Conservation (phyloP, 1,139 yeast species). For the Magnusiomyces tetraspermus region DNA sequence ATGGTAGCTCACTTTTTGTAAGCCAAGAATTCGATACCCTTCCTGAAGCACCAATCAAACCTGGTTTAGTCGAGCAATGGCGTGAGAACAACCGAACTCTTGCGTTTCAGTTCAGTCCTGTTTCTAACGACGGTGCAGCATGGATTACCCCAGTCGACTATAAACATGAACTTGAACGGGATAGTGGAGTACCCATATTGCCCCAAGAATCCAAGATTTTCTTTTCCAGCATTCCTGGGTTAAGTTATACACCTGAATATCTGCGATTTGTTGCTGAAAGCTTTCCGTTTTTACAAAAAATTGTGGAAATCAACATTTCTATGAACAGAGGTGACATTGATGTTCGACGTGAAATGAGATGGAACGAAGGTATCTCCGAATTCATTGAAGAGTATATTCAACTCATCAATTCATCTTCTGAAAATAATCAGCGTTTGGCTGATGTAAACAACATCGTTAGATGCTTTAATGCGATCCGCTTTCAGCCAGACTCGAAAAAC, state of each 20-base stretch:
- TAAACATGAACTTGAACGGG: constrained; percentile 13
- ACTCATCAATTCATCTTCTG: constrained; percentile 8
- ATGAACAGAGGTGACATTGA: constrained; percentile 6
- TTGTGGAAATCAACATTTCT: constrained; percentile 3
- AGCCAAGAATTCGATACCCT: constrained; percentile 9
- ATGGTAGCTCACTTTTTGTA: constrained; percentile 7
- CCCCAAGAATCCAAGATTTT: constrained; percentile 32
- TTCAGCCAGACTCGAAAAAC: constrained; percentile 16
- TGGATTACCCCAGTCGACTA: constrained; percentile 32
- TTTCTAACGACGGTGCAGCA: constrained; percentile 35
- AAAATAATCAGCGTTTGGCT: constrained; percentile 11
- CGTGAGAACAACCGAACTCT: constrained; percentile 32
- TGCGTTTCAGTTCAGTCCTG: constrained; percentile 37
- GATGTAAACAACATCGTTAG: constrained; percentile 21
- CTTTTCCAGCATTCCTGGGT: constrained; percentile 34
- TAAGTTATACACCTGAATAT: constrained; percentile 33
- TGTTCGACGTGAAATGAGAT: constrained; percentile 11
- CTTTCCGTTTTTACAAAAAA: constrained; percentile 19
- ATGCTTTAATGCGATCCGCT: constrained; percentile 20
- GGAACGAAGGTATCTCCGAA: constrained; percentile 9
- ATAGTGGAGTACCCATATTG: constrained; percentile 7
- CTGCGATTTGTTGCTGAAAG: constrained; percentile 33
- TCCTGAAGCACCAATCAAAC: constrained; percentile 28
- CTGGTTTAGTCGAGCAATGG: constrained; percentile 28
- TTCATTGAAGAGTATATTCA: constrained; percentile 13